Evolutionary conservation across 192 early-diverging fungal genomes (phyloP).

Genomic region (Coemansia brasiliensis): DNA sequence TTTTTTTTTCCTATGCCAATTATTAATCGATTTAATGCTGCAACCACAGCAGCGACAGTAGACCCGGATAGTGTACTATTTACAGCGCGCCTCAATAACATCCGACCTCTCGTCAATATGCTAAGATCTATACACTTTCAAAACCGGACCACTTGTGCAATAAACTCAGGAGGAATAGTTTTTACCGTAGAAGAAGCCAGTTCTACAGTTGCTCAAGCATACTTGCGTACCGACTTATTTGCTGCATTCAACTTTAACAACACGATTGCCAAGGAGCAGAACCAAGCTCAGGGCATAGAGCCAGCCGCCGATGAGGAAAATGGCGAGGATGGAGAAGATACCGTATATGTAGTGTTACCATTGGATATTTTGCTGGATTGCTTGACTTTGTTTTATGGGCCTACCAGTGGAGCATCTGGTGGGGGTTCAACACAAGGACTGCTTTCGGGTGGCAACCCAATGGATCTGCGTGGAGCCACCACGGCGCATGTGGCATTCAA

Average conservation of each 20-base stretch:
- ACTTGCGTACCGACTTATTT: slow-evolving; percentile 36
- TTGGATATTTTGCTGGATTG: slow-evolving; percentile 51
- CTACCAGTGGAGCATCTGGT: slow-evolving; percentile 7
- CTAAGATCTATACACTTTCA: slow-evolving; percentile 51
- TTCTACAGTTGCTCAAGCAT: slow-evolving; percentile 48
- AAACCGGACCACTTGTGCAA: slow-evolving; percentile 36
- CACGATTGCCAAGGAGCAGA: slow-evolving; percentile 12
- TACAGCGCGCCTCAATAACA: slow-evolving; percentile 47
- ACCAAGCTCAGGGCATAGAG: slow-evolving; percentile 4
- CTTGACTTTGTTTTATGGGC: slow-evolving; percentile 48
- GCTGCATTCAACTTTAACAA: slow-evolving; percentile 34
- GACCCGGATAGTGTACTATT: slow-evolving; percentile 19
- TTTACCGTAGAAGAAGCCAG: slow-evolving; percentile 49
- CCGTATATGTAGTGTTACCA: slow-evolving; percentile 32
- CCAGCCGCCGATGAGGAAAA: slow-evolving; percentile 4
- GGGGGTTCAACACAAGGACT: background rate
- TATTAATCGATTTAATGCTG: background rate
- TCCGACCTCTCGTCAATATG: slow-evolving; percentile 57
- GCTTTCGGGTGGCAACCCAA: slow-evolving; percentile 18
- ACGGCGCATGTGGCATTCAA: slow-evolving; percentile 40
- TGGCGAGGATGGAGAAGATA: slow-evolving; percentile 12
- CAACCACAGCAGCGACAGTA: background rate
- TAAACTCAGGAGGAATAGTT: slow-evolving; percentile 36
- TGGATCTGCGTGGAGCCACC: slow-evolving; percentile 41
- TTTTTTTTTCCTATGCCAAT: slow-evolving; percentile 7